Conservation (phyloP, 257 asterid genomes). For the Nicotiana obtusifolia region DNA sequence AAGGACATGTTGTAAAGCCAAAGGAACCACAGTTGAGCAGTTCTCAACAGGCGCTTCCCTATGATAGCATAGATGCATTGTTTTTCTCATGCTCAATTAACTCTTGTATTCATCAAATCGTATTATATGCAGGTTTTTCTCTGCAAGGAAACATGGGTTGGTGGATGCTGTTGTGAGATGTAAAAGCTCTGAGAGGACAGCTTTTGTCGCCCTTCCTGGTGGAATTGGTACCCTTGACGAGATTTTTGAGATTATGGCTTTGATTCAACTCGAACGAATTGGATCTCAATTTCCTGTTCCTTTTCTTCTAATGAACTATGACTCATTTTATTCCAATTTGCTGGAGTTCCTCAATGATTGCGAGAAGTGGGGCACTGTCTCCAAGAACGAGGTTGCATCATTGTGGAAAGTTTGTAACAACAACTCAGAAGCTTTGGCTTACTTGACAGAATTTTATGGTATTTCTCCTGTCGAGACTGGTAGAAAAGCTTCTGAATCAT, state of each 20-base stretch:
- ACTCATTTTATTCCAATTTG: conserved; percentile 65
- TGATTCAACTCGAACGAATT: conserved; percentile 73
- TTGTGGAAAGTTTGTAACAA: conserved; percentile 69
- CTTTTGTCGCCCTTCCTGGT: conserved; percentile 80
- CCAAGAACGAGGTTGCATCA: conserved; percentile 61
- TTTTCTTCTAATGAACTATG: conserved; percentile 78
- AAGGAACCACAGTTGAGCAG: too few relatives aligned
- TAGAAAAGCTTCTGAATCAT: background rate
- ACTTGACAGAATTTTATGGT: conserved; percentile 58
- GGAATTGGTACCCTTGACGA: conserved; percentile 94
- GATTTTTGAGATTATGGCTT: conserved; percentile 75
- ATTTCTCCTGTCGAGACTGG: background rate
- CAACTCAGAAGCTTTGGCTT: conserved; percentile 70
- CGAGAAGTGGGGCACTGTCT: conserved; percentile 71
- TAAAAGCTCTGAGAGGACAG: conserved; percentile 53
- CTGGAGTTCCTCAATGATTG: conserved; percentile 66
- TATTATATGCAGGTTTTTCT: conserved; percentile 57
- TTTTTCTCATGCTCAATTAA: background rate
- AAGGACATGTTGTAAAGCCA: background rate
- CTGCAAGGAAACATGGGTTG: conserved; percentile 91
- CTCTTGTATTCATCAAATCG: background rate
- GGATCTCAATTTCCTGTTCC: conserved; percentile 75
- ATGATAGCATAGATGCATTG: background rate
- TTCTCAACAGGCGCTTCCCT: too few relatives aligned
- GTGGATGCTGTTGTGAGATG: conserved; percentile 87